Evolutionary conservation across 305 asterid genomes (phyloP), one percentile per base, ranked within the genome.

Genomic region (Stenogyne calaminthoides): DNA sequence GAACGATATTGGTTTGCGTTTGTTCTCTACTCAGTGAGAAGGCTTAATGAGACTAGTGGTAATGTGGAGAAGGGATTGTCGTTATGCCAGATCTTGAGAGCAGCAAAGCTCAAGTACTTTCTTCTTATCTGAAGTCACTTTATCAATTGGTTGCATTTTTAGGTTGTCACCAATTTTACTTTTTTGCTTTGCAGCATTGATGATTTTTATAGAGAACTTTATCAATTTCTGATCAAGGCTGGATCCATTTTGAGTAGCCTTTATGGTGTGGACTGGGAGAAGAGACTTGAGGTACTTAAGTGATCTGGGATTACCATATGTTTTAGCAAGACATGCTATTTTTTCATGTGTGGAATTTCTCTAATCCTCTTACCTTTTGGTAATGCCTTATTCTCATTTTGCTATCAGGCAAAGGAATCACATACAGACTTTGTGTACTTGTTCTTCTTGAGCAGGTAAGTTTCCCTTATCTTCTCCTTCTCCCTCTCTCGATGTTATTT

Each of bases 1-100:
- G 98, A 94, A 69, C 84, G 92, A 40, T 92, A 92, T 77, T 90
- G 96, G 97, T 92, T 94, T 79, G 92, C 91, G 0, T 91, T 86
- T 77, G 79, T 91, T 69, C 87, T 93, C 29, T 89, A 82, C 91
- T 72, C 91, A 4, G 89, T 85, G 59, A 88, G 85, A 80, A 87
- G 86, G 79, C 87, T 93, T 69, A 74, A 81, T 55, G 85, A 74
- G 39, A 87, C 64, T 74, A 83, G 70, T 25, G 84, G 77, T 70
- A 71, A 75, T 61, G 74, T 36, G 55, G 88, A 81, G 73, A 84
- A 80, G 72, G 86, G 86, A 62, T 90, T 85, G 71, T 81, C 84
- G 49, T 67, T 93, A 69, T 89, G 96, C 85, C 90, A 85, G 79
- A 86, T 93, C 67, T 70, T 91, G 77, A 83, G 89, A 80, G 89